phyloP scores from a whole-genome alignment of 805 yeast genomes.

The Hanseniaspora clermontiae region DNA sequence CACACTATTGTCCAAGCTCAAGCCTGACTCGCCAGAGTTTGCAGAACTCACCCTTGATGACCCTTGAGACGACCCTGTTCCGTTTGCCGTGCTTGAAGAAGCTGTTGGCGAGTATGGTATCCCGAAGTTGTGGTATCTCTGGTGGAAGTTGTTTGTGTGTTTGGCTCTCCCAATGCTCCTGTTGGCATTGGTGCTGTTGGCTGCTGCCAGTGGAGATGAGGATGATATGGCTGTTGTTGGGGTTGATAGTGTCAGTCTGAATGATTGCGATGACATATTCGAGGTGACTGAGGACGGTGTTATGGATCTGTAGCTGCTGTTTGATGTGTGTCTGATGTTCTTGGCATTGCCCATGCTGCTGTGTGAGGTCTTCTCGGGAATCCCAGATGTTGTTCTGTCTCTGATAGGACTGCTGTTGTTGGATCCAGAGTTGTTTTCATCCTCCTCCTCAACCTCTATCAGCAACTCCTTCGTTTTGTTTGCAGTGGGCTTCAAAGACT shows the following conservation, averaged over 20 bases:
- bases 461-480: constrained; percentile 21
- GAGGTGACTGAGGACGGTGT: constrained; percentile 7
- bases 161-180: not conserved
- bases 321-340: not conserved
- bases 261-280: not conserved
- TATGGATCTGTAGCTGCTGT: constrained; percentile 9
- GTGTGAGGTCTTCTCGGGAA: not conserved
- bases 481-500: not conserved
- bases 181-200: not conserved
- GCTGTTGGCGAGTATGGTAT: constrained; percentile 4
- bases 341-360: not conserved
- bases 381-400: not conserved
- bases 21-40: not conserved
- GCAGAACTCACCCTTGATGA: not conserved
- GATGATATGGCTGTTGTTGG: not conserved
- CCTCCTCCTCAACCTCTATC: constrained; percentile 29
- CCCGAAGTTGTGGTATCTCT: constrained; percentile 9
- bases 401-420: constrained; percentile 3
- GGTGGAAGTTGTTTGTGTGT: not conserved
- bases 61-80: not conserved
- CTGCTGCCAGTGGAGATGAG: not conserved
- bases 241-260: not conserved
- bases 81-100: not conserved
- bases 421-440: constrained; percentile 16
- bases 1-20: not conserved